Evolutionary conservation across 2,329 filamentous ascomycete genomes (phyloP).

Genomic region (Lecanosticta acicola): DNA sequence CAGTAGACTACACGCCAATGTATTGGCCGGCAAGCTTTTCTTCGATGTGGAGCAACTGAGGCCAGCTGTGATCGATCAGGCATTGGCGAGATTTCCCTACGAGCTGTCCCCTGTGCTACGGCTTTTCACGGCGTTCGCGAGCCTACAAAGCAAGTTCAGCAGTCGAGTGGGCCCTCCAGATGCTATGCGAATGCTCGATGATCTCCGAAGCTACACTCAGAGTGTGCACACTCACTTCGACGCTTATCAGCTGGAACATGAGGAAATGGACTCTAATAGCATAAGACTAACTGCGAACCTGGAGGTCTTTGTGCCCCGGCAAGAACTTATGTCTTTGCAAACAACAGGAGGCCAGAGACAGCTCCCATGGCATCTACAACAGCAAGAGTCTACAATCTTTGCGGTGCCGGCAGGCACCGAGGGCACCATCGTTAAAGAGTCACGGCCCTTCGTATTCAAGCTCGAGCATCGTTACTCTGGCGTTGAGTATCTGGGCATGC

Average conservation of each 20-base stretch:
- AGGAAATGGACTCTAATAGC: slow-evolving; percentile 79
- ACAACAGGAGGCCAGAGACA: background rate
- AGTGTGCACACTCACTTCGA: slow-evolving; percentile 65
- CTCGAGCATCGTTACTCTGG: slow-evolving; percentile 73
- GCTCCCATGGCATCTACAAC: background rate
- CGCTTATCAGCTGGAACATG: slow-evolving; percentile 70
- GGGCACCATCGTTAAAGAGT: slow-evolving; percentile 70
- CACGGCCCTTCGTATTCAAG: slow-evolving; percentile 67
- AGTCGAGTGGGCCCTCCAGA: slow-evolving; percentile 8
- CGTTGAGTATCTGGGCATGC: slow-evolving; percentile 70
- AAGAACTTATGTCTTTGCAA: background rate
- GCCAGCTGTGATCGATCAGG: slow-evolving; percentile 57
- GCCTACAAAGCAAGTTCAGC: slow-evolving; percentile 5
- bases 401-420: slow-evolving; percentile 50
- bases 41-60: slow-evolving; percentile 52
- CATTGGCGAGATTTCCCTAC: slow-evolving; percentile 75
- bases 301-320: slow-evolving; percentile 51
- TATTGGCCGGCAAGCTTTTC: slow-evolving; percentile 48
- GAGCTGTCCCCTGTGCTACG: slow-evolving; percentile 71
- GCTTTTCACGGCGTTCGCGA: slow-evolving; percentile 23
- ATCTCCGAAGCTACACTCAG: slow-evolving; percentile 70
- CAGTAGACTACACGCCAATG: slow-evolving; percentile 11
- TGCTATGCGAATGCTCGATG: slow-evolving; percentile 59
- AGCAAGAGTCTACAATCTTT: background rate
- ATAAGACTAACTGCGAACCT: slow-evolving; percentile 63